Base-by-base conservation (phyloP, 2,329 filamentous ascomycete species). In the Alternaria atra region DNA sequence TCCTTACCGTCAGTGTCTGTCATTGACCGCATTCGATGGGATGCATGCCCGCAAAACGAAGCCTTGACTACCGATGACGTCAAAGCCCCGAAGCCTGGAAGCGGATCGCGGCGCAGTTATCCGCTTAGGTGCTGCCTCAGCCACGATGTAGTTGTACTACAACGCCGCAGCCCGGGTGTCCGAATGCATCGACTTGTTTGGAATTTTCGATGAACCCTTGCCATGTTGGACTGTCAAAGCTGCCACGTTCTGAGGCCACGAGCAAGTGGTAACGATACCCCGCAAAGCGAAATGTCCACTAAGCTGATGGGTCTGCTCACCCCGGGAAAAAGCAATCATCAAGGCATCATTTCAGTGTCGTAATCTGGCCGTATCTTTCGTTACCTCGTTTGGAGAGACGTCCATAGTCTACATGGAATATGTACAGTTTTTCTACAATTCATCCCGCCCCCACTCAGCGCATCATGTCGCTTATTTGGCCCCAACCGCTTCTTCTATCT, bases 401-500 rank as follows among this genome's bases (percentile, higher is more conserved):
- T 57, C 53, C 27, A 40, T 52, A 40, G 29, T 57, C 52, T 56
- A 60, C 54, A 52, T 46, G 37, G 34, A 47, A 46, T 30, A 51
- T 51, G 32, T 60, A 54, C 52, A 61, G 17, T 47, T 48, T 29
- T 55, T 25, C 17, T 63, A 56, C 56, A 63, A 30, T 47, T 20
- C 51, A 29, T 35, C 42, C n/a, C 29, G 34, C 32, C 43, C 43
- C 15, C 40, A 23, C 42, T 3, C 30, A 32, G 13, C 46, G 25
- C 51, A 25, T 47, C 34, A 15, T 35, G 20, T 29, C 4, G 13
- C 35, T 66, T 30, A 72, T 64, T 73, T 73, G 44, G 61, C 65
- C 9, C 69, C 70, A 27, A 73, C 52, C 37, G 65, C 48, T 55
- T 72, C 69, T 79, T 90, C 90, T 51, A 91, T 86, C 68, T 89